phyloP scores from a whole-genome alignment of 2,329 filamentous ascomycete genomes.

The Aaosphaeria pasadenensis region DNA sequence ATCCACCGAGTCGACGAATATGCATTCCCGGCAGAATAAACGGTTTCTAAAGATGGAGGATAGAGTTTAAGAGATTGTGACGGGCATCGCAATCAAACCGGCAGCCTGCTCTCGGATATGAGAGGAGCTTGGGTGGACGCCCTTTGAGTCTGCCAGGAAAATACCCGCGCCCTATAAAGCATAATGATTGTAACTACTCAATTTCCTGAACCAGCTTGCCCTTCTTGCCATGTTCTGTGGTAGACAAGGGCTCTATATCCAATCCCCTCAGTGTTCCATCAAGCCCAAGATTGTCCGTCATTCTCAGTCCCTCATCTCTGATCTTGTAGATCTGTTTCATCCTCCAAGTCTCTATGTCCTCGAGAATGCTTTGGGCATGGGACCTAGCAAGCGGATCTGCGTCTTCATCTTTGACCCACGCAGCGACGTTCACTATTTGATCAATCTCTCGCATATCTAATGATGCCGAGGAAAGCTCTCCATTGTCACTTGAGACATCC shows the following conservation, averaged over 20 bases:
- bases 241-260: constrained; percentile 33
- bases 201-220: constrained; percentile 56
- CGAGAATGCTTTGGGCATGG: constrained; percentile 65
- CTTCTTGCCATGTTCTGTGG: constrained; percentile 32
- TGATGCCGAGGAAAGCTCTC: constrained; percentile 45
- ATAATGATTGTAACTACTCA: constrained; percentile 42
- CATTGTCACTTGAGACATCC: constrained; percentile 47
- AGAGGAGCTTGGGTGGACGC: neutral
- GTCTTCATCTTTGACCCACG: constrained; percentile 65
- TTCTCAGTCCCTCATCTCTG: constrained; percentile 16
- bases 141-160: neutral
- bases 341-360: constrained; percentile 63
- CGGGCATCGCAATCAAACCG: too few species aligned
- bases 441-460: constrained; percentile 55
- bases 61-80: too few species aligned
- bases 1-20: too few species aligned
- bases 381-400: constrained; percentile 65
- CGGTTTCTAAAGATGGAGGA: too few species aligned
- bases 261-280: constrained; percentile 45
- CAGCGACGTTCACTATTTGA: constrained; percentile 61
- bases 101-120: too few species aligned
- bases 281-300: constrained; percentile 27
- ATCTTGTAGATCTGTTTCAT: constrained; percentile 50
- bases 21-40: too few species aligned
- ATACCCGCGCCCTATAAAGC: neutral